phyloP scores from a whole-genome alignment of 768 basidiomycete species.

The Pleurotus tuber-regium region DNA sequence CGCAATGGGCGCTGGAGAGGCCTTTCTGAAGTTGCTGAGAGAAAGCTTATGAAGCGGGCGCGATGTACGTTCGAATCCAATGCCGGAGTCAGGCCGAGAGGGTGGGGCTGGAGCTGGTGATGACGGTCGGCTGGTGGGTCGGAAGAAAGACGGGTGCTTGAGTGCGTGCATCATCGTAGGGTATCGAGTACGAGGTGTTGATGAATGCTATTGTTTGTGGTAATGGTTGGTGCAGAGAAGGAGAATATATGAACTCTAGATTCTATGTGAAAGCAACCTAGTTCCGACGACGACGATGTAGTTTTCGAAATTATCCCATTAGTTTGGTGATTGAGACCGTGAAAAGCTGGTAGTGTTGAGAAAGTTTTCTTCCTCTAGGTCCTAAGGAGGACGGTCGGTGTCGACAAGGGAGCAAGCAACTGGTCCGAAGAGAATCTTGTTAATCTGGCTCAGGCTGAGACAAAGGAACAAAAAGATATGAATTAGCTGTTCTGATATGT shows the following conservation, averaged over 20 bases:
- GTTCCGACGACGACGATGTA: constrained; percentile 30
- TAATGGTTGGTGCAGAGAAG: constrained; percentile 6
- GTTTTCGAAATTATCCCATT: constrained; percentile 50
- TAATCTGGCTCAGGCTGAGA: constrained; percentile 45
- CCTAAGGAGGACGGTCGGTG: constrained; percentile 80
- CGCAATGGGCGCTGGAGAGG: constrained; percentile 44
- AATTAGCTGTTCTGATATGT: constrained; percentile 9
- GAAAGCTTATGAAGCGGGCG: constrained; percentile 59
- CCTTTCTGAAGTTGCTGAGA: constrained; percentile 55
- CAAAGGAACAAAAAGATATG: constrained; percentile 13
- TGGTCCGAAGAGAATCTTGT: constrained; percentile 61
- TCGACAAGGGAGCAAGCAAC: constrained; percentile 57
- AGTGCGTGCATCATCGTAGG: constrained; percentile 57
- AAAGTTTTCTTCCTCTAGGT: constrained; percentile 21
- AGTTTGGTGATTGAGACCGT: constrained; percentile 32
- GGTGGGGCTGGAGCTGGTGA: constrained; percentile 49
- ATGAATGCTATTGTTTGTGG: constrained; percentile 14
- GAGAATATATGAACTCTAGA: constrained; percentile 26
- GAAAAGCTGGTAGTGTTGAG: constrained; percentile 16
- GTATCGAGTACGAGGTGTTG: constrained; percentile 17
- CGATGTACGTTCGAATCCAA: constrained; percentile 39
- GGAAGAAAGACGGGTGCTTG: constrained; percentile 68
- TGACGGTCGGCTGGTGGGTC: constrained; percentile 59
- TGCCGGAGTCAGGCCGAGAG: constrained; percentile 36
- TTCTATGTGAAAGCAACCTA: constrained; percentile 38